These are phyloP conservation scores for Blumeria graminis DNA, from an alignment of 2,329 filamentous ascomycete genomes.

Conservation along the genomic window DNA sequence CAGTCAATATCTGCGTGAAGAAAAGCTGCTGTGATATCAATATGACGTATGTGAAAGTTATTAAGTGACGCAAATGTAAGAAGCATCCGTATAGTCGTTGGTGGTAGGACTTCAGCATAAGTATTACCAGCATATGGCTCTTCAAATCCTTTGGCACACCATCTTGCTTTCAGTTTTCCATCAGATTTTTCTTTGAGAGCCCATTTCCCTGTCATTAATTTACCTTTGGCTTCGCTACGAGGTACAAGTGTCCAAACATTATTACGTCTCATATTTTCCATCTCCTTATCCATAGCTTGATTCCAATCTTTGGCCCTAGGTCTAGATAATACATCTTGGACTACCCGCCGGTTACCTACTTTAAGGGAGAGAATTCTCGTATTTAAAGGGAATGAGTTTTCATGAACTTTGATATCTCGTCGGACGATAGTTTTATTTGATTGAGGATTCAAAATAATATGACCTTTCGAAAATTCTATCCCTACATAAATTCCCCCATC, in stretches of 20 bases:
- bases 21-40: slow-evolving; percentile 1
- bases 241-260: background rate
- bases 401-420: background rate
- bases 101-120: background rate
- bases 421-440: background rate
- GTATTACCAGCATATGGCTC: background rate
- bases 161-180: background rate
- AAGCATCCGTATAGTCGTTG: background rate
- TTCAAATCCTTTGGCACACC: background rate
- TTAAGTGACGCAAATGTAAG: background rate
- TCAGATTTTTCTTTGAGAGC: background rate
- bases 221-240: background rate
- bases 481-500: background rate
- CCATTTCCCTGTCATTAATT: background rate
- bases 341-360: background rate
- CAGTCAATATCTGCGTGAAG: background rate
- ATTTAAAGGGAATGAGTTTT: no score
- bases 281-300: background rate
- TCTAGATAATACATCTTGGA: background rate
- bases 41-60: background rate
- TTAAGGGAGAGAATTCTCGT: no score
- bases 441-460: background rate
- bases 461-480: background rate
- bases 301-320: background rate
- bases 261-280: background rate